Conservation (phyloP, 73 alveolate genomes). For the Uronychia setigera region DNA sequence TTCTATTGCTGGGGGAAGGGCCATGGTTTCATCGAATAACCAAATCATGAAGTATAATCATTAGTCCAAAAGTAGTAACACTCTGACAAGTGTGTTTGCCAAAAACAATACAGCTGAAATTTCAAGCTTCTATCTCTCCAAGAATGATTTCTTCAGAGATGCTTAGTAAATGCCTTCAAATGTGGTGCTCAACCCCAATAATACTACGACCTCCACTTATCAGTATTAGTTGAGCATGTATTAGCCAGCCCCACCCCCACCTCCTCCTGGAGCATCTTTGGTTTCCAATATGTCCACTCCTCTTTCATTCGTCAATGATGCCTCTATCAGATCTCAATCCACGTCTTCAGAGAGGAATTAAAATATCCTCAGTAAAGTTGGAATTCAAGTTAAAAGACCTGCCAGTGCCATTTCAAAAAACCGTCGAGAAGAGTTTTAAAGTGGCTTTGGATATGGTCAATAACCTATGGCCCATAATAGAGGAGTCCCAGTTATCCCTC, state of each 20-base stretch:
- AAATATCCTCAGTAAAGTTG: neutral
- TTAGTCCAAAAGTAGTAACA: neutral
- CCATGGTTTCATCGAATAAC: neutral
- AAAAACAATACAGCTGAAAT: neutral
- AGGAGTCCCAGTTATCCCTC: neutral
- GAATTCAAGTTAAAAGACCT: neutral
- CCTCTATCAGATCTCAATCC: neutral
- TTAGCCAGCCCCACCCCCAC: neutral
- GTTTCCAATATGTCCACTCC: neutral
- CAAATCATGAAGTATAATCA: neutral
- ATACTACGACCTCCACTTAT: neutral
- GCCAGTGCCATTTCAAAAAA: neutral
- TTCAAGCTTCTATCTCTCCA: neutral
- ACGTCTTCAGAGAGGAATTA: neutral
- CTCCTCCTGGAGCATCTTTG: neutral
- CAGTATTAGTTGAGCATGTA: neutral
- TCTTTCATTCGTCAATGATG: neutral
- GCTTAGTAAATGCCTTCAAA: neutral
- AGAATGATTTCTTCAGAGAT: neutral
- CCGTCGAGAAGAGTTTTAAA: neutral
- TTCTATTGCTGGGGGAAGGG: neutral
- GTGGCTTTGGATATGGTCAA: neutral
- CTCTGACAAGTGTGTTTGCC: neutral
- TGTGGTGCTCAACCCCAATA: neutral
- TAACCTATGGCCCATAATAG: neutral